phyloP scores from a whole-genome alignment of 176 grass and related monocot genomes.

The Avena sativa region DNA sequence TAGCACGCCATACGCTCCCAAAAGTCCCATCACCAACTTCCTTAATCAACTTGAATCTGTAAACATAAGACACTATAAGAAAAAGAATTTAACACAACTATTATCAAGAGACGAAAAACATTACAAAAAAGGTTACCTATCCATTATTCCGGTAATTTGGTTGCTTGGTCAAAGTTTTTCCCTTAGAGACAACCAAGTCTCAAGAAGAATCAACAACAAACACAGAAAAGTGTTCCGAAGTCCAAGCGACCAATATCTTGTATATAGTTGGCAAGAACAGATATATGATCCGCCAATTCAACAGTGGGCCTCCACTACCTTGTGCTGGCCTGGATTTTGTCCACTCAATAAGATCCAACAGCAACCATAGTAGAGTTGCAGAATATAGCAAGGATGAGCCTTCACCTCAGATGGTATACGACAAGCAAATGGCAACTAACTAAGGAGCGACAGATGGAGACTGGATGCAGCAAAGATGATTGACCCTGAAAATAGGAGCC shows the following conservation, averaged over 20 bases:
- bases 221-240: slow-evolving; percentile 25
- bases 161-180: slow-evolving; percentile 26
- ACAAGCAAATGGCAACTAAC: slow-evolving; percentile 45
- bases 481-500: slow-evolving; percentile 51
- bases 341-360: slow-evolving; percentile 24
- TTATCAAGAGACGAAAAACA: background rate
- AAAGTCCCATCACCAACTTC: slow-evolving; percentile 99
- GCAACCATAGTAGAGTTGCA: slow-evolving; percentile 34
- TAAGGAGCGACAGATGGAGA: slow-evolving; percentile 44
- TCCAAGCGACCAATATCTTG: slow-evolving; percentile 41
- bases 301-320: slow-evolving; percentile 5
- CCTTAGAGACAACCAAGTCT: slow-evolving; percentile 27
- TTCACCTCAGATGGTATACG: slow-evolving; percentile 48
- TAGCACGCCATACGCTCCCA: slow-evolving; percentile 97
- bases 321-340: slow-evolving; percentile 27
- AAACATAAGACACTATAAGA: slow-evolving; percentile 25
- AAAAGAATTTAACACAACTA: slow-evolving; percentile 35
- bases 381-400: slow-evolving; percentile 38
- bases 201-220: slow-evolving; percentile 26
- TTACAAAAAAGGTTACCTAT: slow-evolving; percentile 50
- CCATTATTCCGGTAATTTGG: slow-evolving; percentile 48
- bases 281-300: slow-evolving; percentile 5
- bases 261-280: background rate
- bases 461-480: slow-evolving; percentile 47
- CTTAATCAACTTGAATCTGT: slow-evolving; percentile 98